phyloP scores from a whole-genome alignment of 495 filamentous ascomycete genomes.

The Penicillium lividum region DNA sequence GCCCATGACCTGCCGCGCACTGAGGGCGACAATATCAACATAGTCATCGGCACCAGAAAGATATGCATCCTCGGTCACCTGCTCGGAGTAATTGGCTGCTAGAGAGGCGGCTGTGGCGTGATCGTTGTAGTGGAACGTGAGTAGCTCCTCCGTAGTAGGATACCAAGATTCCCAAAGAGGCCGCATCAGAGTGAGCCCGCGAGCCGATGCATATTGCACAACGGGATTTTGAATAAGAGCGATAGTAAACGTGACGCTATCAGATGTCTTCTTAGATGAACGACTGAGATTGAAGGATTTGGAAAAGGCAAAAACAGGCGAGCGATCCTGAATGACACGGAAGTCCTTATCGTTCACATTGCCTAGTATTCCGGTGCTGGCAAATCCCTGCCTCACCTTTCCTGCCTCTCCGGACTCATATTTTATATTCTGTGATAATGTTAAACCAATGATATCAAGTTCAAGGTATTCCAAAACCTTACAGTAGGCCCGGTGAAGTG shows the following conservation, averaged over 20 bases:
- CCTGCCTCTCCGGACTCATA: constrained; percentile 74
- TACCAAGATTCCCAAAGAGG: constrained; percentile 86
- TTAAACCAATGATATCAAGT: constrained; percentile 17
- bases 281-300: constrained; percentile 66
- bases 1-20: constrained; percentile 89
- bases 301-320: constrained; percentile 89
- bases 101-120: constrained; percentile 61
- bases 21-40: constrained; percentile 83
- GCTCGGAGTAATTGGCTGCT: constrained; percentile 75
- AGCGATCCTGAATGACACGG: constrained; percentile 75
- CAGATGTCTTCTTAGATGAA: constrained; percentile 23
- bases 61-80: constrained; percentile 75
- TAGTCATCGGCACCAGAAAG: constrained; percentile 50
- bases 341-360: constrained; percentile 66
- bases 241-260: constrained; percentile 77
- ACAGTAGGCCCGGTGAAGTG: constrained; percentile 73
- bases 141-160: constrained; percentile 57
- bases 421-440: constrained; percentile 46
- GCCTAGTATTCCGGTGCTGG: constrained; percentile 63
- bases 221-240: constrained; percentile 83
- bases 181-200: constrained; percentile 79
- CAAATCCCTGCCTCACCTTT: constrained; percentile 69
- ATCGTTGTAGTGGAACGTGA: constrained; percentile 77
- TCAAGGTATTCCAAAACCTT: constrained; percentile 20
- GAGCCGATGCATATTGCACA: constrained; percentile 79